Base-by-base conservation (phyloP, 2,329 filamentous ascomycete species). In the Leptographium galeiforme region DNA sequence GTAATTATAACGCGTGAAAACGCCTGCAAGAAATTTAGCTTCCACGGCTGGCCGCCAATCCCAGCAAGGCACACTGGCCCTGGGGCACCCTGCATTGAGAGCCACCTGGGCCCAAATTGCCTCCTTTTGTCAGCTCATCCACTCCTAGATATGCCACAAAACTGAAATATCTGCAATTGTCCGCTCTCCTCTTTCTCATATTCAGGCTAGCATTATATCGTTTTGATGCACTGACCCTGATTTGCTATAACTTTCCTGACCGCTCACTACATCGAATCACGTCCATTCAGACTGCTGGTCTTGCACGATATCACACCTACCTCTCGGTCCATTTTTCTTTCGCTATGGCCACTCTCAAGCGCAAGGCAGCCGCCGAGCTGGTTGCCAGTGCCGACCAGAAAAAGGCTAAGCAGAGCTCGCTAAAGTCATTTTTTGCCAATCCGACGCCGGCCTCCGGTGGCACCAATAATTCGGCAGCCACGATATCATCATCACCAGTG, bases 391-490 rank as follows among this genome's bases (percentile, higher is more conserved):
- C 66, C 0, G 80, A 84, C 45, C 63, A 74, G 47, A 90, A 90
- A 67, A 90, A 89, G 66, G 65, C 81, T 55, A 89, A 45, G 6
- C 53, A 89, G 76, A 81, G 76, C 57, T 89, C 77, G 70, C 95
- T 98, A 64, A 90, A 84, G 33, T 87, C 89, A 16, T 97, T 97
- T 75, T 97, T 98, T 63, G 79, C 81, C 14, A 74, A 79, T 18
- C 82, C 89, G 7, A 87, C 85, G 64, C 63, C 64, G 25, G 63
- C 50, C n/a, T 14, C 34, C 11, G 14, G 12, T 10, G 13, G 38
- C 58, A 13, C 45, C 62, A 30, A 54, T 63, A 1, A 53, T 62
- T 8, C 47, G 11, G 56, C 61, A 43, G 51, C 61, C 12, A 52
- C 60, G 14, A 60, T 52, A 45, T 53, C 14, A 33, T 67, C 50